Conservation (phyloP, 2,329 filamentous ascomycete species). For the Zymoseptoria tritici region DNA sequence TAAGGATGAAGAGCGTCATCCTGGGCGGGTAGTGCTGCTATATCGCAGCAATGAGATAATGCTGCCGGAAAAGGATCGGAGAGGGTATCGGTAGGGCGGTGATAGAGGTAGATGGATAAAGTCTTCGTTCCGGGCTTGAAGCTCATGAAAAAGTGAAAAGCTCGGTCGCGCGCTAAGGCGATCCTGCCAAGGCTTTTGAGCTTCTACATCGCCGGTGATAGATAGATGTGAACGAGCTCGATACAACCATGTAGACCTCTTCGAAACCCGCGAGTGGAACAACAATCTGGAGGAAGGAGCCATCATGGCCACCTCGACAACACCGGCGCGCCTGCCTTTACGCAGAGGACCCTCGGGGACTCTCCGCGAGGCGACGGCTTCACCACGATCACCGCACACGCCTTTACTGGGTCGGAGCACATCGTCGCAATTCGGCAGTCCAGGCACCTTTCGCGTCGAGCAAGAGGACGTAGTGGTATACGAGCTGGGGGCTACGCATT, state of each 20-base stretch:
- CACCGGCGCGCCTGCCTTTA: neutral
- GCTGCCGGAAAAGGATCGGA: neutral
- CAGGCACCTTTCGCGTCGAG: slow-evolving; percentile 49
- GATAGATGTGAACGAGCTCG: neutral
- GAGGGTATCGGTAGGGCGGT: neutral
- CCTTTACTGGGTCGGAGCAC: slow-evolving; percentile 54
- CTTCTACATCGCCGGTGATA: neutral
- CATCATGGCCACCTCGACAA: slow-evolving; percentile 14
- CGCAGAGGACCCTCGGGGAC: slow-evolving; percentile 11
- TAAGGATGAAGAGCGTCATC: slow-evolving; percentile 67
- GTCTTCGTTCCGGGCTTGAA: neutral
- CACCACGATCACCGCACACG: slow-evolving; percentile 40
- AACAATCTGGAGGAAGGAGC: neutral
- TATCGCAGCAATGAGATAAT: slow-evolving; percentile 6
- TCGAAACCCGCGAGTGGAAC: neutral
- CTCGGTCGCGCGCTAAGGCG: neutral
- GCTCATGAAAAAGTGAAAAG: no score
- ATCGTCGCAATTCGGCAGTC: slow-evolving; percentile 52
- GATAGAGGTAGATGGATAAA: slow-evolving; percentile 1
- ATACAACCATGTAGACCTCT: slow-evolving; percentile 1
- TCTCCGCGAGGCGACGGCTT: neutral
- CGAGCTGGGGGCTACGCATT: slow-evolving; percentile 70
- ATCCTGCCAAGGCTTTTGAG: neutral
- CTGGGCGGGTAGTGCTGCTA: slow-evolving; percentile 15
- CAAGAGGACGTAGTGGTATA: slow-evolving; percentile 82